phyloP scores from a whole-genome alignment of 2,329 filamentous ascomycete species.

The Aspergillus versicolor region DNA sequence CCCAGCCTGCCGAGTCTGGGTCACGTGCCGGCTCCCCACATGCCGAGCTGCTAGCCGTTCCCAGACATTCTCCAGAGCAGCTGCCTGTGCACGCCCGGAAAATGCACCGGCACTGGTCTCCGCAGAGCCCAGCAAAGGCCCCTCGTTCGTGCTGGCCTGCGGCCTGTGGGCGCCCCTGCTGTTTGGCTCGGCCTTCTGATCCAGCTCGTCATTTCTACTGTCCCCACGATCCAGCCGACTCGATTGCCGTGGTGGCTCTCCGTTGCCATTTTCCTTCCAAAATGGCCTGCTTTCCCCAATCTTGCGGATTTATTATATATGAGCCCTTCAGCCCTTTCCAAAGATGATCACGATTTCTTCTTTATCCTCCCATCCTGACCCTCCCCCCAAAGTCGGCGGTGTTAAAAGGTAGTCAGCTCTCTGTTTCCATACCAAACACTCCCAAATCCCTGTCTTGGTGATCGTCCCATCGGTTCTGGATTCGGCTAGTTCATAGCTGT shows the following conservation, averaged over 20 bases:
- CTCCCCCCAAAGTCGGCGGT: background rate
- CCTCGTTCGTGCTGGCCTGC: background rate
- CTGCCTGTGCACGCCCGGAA: conserved; percentile 21
- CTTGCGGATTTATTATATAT: conserved; percentile 28
- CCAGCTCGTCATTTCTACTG: background rate
- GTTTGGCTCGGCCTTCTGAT: conserved; percentile 5
- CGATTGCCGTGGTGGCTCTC: conserved; percentile 37
- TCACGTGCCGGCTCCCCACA: conserved; percentile 32
- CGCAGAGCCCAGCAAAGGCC: conserved; percentile 11
- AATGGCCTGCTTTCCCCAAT: conserved; percentile 20
- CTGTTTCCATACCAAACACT: background rate
- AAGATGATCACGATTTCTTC: background rate
- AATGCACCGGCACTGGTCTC: conserved; percentile 28
- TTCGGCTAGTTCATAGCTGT: background rate
- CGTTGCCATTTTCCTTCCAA: conserved; percentile 18
- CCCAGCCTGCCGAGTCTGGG: conserved; percentile 16
- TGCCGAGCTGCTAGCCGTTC: conserved; percentile 30
- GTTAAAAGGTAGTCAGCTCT: background rate
- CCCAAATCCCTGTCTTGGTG: background rate
- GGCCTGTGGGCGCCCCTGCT: background rate
- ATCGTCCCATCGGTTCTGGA: background rate
- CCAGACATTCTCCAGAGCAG: background rate
- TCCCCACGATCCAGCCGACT: conserved; percentile 31
- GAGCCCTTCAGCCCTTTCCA: conserved; percentile 13
- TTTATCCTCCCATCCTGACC: background rate